Evolutionary conservation across 768 basidiomycete genomes (phyloP).

Genomic region (Clitopilus passeckerianus): DNA sequence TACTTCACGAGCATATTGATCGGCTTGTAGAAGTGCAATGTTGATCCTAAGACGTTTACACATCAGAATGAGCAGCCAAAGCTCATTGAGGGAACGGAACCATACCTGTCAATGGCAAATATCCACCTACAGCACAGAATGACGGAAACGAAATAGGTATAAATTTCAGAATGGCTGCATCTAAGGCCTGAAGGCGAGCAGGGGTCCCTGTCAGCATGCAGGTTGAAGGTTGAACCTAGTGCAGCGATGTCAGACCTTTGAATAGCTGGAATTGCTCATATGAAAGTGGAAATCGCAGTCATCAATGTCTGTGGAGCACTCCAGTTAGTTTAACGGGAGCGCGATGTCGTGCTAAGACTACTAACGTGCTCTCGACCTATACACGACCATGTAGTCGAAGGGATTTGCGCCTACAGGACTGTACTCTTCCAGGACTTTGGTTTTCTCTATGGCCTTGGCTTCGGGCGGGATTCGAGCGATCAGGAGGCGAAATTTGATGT

Average conservation of each 20-base stretch:
- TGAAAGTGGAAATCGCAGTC: conserved; percentile 74
- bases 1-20: conserved; percentile 59
- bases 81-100: conserved; percentile 15
- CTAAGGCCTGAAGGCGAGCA: conserved; percentile 28
- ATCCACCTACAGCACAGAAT: conserved; percentile 55
- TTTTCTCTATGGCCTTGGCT: conserved; percentile 23
- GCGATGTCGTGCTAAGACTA: conserved; percentile 5
- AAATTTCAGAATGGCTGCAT: conserved; percentile 42
- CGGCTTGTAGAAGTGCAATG: conserved; percentile 66
- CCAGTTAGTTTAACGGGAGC: background rate
- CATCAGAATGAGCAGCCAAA: background rate
- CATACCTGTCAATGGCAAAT: conserved; percentile 53
- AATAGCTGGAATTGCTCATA: conserved; percentile 78
- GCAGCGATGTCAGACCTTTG: conserved; percentile 51
- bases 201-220: background rate
- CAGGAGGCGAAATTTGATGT: background rate
- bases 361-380: conserved; percentile 54
- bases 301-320: conserved; percentile 44
- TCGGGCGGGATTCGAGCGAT: background rate
- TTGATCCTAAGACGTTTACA: conserved; percentile 38
- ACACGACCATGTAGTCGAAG: conserved; percentile 35
- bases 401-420: conserved; percentile 55
- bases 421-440: conserved; percentile 41
- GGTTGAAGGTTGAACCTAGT: background rate
- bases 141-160: conserved; percentile 48